Evolutionary conservation across 2,329 filamentous ascomycete species (phyloP).

Genomic region (Fusarium sp.): DNA sequence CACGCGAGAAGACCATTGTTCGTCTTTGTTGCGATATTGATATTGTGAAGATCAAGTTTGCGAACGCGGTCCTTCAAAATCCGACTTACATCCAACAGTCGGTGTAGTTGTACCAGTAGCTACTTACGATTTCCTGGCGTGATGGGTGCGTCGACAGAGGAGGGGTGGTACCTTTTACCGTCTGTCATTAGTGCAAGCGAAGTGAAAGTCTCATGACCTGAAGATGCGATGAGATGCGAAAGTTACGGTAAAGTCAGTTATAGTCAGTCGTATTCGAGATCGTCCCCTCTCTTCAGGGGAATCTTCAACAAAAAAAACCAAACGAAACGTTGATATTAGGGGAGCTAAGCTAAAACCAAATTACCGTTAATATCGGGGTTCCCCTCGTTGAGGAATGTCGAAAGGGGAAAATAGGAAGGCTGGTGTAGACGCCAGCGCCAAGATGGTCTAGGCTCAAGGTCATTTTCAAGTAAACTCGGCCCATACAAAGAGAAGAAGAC

Average conservation of each 20-base stretch:
- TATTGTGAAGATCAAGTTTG: slow-evolving; percentile 6
- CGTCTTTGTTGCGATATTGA: background rate
- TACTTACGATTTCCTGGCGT: slow-evolving; percentile 12
- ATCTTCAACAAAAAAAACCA: background rate
- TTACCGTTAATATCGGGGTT: slow-evolving; percentile 26
- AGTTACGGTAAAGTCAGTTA: slow-evolving; percentile 7
- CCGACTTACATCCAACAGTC: slow-evolving; percentile 18
- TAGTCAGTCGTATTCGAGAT: slow-evolving; percentile 17
- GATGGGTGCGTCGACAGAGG: slow-evolving; percentile 25
- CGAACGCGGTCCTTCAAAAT: background rate
- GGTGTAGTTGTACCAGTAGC: slow-evolving; percentile 13
- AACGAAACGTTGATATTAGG: slow-evolving; percentile 13
- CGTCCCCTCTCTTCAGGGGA: background rate
- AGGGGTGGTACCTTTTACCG: slow-evolving; percentile 14
- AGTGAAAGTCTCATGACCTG: slow-evolving; percentile 18
- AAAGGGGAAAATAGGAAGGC: slow-evolving; percentile 30
- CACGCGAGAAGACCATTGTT: slow-evolving; percentile 12
- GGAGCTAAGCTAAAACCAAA: slow-evolving; percentile 22
- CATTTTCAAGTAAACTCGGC: background rate
- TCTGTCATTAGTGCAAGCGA: slow-evolving; percentile 20
- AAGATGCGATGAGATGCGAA: background rate
- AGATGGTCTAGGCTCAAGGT: background rate
- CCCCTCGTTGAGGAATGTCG: slow-evolving; percentile 19
- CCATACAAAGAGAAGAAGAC: background rate
- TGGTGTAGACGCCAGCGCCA: slow-evolving; percentile 21